Base-by-base conservation (phyloP, 2,329 filamentous ascomycete genomes). In the Ophiocordyceps robertsii region DNA sequence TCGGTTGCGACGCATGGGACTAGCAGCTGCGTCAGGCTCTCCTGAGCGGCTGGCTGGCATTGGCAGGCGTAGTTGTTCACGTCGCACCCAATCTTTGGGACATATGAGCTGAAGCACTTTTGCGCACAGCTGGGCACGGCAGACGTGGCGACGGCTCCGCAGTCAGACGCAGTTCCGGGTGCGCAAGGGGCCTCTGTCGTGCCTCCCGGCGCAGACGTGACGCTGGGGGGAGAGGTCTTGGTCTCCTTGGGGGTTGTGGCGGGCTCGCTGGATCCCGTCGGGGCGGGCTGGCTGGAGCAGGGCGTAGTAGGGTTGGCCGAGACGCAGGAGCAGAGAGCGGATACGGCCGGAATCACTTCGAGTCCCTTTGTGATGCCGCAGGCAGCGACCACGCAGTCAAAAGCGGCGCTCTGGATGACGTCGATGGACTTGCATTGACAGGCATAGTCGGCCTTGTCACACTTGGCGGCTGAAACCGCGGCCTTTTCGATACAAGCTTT, bases 1-100 rank as follows among this genome's bases (percentile, higher is more conserved):
- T 50, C 52, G 1, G 50, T 56, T 2, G 49, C 48, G 11, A 59
- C 54, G 39, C 56, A 59, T 10, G 56, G 56, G 13, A 53, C 47
- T 29, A 57, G 47, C 21, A 53, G 45, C 30, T 46, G 38, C 3
- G 54, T 52, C 2, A 59, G 44, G 11, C 46, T 48, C 21, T 46
- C 44, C 38, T 53, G 50, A 9, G 51, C 50, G 6, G 49, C 50
- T 7, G 49, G 44, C 24, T 51, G 41, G 39, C 56, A 59, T 27
- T 58, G 56, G 29, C 56, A 59, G 6, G 41, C 44, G 37, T 53
- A 58, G 46, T 59, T 55, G 24, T 47, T 38, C 9, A 52, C 46
- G 16, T 46, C 47, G 44, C 56, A 58, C 10, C 52, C 51, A 7
- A 57, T 50, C 0, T 41, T 35, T 1, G 55, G 54, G 1, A 52